Percentiles rank a stretch among this genome's conserved stretches.
Conservation (phyloP, 225 moss, liverwort and hornwort genomes). For the Physcomitrium patens region DNA sequence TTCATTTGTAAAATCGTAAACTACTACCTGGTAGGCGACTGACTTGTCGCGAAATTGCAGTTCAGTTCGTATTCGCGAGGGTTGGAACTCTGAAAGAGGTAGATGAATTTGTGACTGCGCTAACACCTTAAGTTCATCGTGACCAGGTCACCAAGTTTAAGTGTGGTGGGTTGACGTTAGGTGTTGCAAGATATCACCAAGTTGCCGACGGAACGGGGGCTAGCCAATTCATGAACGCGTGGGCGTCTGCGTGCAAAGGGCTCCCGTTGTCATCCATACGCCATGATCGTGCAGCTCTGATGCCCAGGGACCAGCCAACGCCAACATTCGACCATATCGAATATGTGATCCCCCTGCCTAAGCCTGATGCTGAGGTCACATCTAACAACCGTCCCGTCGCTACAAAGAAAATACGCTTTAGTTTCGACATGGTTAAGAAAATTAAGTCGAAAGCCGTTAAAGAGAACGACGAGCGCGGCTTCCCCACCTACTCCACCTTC, state of each 20-base stretch:
- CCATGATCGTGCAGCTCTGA: slow-evolving; percentile 75
- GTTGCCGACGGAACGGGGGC: slow-evolving; percentile 87
- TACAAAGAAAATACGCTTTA: slow-evolving; percentile 81
- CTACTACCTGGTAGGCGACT: no score
- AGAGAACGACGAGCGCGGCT: slow-evolving; percentile 44
- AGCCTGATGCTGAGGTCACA: slow-evolving; percentile 28
- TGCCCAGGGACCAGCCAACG: slow-evolving; percentile 58
- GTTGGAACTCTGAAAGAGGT: background rate
- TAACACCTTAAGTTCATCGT: background rate
- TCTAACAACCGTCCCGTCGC: slow-evolving; percentile 39
- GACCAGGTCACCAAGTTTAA: slow-evolving; percentile 56
- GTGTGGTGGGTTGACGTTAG: slow-evolving; percentile 70
- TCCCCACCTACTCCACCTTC: slow-evolving; percentile 63
- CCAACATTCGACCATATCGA: slow-evolving; percentile 79
- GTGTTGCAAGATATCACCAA: slow-evolving; percentile 90
- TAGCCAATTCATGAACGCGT: slow-evolving; percentile 78
- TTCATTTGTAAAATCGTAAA: background rate
- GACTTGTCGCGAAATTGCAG: background rate
- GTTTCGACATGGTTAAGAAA: slow-evolving; percentile 49
- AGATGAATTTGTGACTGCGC: background rate
- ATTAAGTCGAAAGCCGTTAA: slow-evolving; percentile 69
- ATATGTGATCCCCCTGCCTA: slow-evolving; percentile 60
- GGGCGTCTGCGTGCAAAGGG: slow-evolving; percentile 63
- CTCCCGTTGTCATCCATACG: slow-evolving; percentile 33
- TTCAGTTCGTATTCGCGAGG: background rate